Evolutionary conservation across 2,329 filamentous ascomycete genomes (phyloP).

Genomic region (Anthostomella pinea): DNA sequence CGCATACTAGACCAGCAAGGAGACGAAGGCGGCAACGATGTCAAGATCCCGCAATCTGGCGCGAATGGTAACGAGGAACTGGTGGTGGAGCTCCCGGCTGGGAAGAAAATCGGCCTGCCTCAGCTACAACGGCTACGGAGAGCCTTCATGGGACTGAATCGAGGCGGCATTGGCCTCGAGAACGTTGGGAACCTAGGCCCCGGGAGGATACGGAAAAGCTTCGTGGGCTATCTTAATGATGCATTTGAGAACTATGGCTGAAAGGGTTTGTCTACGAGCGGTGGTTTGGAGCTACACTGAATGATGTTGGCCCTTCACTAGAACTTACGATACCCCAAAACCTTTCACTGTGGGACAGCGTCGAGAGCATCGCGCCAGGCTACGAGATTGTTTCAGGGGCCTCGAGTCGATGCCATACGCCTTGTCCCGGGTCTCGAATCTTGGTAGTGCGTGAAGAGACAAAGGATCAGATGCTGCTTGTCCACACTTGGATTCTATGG

Average conservation of each 20-base stretch:
- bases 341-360: too few relatives aligned
- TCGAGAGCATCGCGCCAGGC: too few relatives aligned
- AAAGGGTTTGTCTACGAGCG: too few relatives aligned
- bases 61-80: constrained; percentile 43
- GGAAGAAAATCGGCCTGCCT: constrained; percentile 64
- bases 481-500: too few relatives aligned
- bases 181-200: constrained; percentile 52
- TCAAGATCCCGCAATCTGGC: constrained; percentile 43
- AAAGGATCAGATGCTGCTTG: too few relatives aligned
- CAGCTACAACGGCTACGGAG: constrained; percentile 75
- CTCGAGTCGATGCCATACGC: too few relatives aligned
- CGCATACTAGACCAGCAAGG: constrained; percentile 66
- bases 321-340: too few relatives aligned
- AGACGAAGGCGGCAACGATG: constrained; percentile 61
- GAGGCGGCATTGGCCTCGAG: constrained; percentile 63
- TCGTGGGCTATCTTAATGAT: constrained; percentile 66
- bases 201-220: constrained; percentile 57
- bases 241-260: constrained; percentile 58
- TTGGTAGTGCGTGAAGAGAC: too few relatives aligned
- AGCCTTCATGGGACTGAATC: constrained; percentile 74
- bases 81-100: constrained; percentile 61
- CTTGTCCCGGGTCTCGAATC: too few relatives aligned
- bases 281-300: too few relatives aligned
- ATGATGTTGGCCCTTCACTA: too few relatives aligned
- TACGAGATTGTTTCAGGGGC: too few relatives aligned